These are phyloP conservation scores for Scutellaria minor DNA, from an alignment of 257 asterid species.

Conservation along the genomic window DNA sequence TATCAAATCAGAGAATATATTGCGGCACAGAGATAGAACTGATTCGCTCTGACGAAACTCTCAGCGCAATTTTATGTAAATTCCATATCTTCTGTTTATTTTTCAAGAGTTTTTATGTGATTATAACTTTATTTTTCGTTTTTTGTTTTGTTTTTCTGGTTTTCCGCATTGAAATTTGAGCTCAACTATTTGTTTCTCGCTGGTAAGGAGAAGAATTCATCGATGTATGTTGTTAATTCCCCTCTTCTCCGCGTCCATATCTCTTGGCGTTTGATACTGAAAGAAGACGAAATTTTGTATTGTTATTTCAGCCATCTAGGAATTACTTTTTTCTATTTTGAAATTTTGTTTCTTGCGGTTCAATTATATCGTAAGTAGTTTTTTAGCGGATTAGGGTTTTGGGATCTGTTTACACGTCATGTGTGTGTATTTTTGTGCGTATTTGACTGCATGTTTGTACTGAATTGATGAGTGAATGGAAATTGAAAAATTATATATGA, in stretches of 20 bases:
- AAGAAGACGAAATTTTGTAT: constrained; percentile 10
- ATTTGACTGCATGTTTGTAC: constrained; percentile 24
- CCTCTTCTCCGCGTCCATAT: neutral
- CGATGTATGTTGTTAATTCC: constrained; percentile 12
- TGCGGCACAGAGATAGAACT: constrained; percentile 8
- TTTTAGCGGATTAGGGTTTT: constrained; percentile 30
- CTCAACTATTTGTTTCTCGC: neutral
- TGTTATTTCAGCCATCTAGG: constrained; percentile 22
- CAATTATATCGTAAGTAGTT: neutral
- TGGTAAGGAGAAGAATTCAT: constrained; percentile 8
- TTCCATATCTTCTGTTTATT: neutral
- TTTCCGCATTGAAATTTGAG: constrained; percentile 18
- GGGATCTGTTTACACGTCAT: constrained; percentile 6
- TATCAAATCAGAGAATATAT: neutral
- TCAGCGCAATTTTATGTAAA: constrained; percentile 29
- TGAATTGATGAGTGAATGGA: neutral
- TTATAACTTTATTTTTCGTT: neutral
- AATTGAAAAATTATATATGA: constrained; percentile 10
- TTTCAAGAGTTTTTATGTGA: neutral
- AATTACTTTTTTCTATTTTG: neutral
- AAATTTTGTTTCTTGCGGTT: neutral
- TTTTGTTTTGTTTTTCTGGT: neutral
- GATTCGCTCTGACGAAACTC: constrained; percentile 18
- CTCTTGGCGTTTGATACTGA: neutral
- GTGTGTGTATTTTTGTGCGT: constrained; percentile 6